phyloP scores from a whole-genome alignment of 345 rosid genomes.

The Sonneratia caseolaris region DNA sequence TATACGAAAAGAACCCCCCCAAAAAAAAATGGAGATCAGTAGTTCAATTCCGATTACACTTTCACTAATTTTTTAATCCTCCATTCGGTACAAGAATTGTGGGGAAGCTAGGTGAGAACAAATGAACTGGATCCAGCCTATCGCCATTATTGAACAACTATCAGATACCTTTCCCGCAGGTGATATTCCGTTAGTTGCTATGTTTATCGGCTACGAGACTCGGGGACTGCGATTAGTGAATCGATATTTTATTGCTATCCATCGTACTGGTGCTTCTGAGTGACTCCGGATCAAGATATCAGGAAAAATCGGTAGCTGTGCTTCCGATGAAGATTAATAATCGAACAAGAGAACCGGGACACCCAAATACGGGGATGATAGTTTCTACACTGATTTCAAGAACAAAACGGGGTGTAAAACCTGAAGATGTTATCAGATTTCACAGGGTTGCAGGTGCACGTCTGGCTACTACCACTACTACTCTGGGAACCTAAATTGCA shows the following conservation, averaged over 20 bases:
- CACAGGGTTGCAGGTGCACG: background rate
- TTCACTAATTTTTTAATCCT: background rate
- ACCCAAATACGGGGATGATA: background rate
- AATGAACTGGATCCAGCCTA: background rate
- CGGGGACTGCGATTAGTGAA: background rate
- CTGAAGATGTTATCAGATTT: constrained; percentile 2
- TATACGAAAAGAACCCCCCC: background rate
- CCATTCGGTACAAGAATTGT: background rate
- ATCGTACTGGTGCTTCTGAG: no score
- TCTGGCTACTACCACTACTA: background rate
- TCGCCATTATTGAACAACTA: background rate
- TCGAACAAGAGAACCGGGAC: no score
- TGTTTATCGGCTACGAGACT: no score
- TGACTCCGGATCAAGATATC: no score
- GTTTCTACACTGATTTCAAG: constrained; percentile 3
- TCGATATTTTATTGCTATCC: no score
- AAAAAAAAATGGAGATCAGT: background rate
- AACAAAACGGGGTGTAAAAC: constrained; percentile 3
- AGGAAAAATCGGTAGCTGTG: no score
- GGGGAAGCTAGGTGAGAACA: background rate
- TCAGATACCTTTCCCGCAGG: no score
- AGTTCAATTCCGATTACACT: background rate
- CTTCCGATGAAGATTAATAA: background rate
- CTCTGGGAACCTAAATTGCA: background rate
- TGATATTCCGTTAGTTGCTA: no score